These are phyloP conservation scores for Coemansia nantahalensis DNA, from an alignment of 192 early-diverging fungal genomes.

Conservation along the genomic window DNA sequence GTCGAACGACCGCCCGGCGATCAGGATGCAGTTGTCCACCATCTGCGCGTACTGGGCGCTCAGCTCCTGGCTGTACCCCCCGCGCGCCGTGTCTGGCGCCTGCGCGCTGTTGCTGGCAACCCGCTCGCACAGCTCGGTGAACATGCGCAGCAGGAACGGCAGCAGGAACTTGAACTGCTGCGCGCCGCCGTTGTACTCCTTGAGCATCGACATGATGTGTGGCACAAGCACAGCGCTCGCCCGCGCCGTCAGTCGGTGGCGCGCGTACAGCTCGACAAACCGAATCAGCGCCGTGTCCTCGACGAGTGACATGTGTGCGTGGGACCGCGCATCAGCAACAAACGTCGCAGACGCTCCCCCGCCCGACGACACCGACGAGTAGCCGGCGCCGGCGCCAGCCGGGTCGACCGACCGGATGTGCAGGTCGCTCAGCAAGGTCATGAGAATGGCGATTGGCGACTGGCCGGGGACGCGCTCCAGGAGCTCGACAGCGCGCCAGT, in stretches of 20 bases:
- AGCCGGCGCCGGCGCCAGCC: background rate
- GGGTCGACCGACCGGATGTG: constrained; percentile 17
- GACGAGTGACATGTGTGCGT: constrained; percentile 10
- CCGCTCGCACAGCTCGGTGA: constrained; percentile 42
- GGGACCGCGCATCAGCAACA: background rate
- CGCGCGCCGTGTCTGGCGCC: constrained; percentile 12
- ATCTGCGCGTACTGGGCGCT: constrained; percentile 36
- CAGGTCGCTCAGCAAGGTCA: constrained; percentile 25
- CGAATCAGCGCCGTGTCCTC: constrained; percentile 30
- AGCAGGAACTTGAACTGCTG: constrained; percentile 27
- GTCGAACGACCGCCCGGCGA: constrained; percentile 73
- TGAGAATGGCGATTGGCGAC: constrained; percentile 20
- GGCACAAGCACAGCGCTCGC: constrained; percentile 23
- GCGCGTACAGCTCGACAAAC: constrained; percentile 37
- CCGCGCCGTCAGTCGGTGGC: constrained; percentile 26
- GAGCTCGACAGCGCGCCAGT: constrained; percentile 34
- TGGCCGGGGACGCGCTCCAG: constrained; percentile 38
- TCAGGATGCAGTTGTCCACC: constrained; percentile 72
- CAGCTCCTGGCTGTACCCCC: constrained; percentile 25
- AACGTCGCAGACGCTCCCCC: background rate
- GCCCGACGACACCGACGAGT: constrained; percentile 7
- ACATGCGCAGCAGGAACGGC: constrained; percentile 48
- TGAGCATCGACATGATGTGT: constrained; percentile 30
- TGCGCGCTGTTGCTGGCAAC: constrained; percentile 18
- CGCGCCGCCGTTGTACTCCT: constrained; percentile 26